A percentile compares a stretch with the other conserved stretches of the same genome.
phyloP scores from a whole-genome alignment of 2,329 filamentous ascomycete genomes.

The Remersonia thermophila region DNA sequence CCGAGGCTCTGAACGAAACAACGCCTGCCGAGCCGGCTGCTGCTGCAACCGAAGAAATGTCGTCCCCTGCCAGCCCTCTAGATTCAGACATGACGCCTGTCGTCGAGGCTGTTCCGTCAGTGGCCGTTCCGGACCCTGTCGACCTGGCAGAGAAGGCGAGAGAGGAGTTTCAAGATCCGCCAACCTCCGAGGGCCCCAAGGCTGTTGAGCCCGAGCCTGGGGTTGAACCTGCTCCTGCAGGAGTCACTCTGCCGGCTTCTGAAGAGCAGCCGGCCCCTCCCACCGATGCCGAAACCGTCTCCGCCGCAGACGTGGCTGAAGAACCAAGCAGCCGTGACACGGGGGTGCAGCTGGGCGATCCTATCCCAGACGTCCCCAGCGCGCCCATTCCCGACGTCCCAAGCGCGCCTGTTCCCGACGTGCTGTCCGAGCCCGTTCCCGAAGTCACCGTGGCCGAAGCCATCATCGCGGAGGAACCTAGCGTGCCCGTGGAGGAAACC shows the following conservation, averaged over 20 bases:
- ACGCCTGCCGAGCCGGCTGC: background rate
- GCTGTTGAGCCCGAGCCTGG: background rate
- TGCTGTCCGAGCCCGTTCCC: slow-evolving; percentile 3
- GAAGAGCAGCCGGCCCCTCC: background rate
- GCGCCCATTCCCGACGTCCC: background rate
- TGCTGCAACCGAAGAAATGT: background rate
- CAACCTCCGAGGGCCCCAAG: too few relatives aligned
- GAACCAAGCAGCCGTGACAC: too few relatives aligned
- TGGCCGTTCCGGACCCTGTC: too few relatives aligned
- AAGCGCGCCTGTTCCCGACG: slow-evolving; percentile 15
- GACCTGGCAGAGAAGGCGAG: too few relatives aligned
- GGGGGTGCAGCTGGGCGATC: background rate
- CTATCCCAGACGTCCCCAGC: background rate
- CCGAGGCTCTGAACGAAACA: background rate
- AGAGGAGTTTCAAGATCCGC: too few relatives aligned
- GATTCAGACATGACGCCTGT: too few relatives aligned
- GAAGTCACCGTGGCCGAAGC: background rate
- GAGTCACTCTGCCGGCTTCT: background rate
- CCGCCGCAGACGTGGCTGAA: too few relatives aligned
- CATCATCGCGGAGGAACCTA: too few relatives aligned
- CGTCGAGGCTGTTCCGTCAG: too few relatives aligned
- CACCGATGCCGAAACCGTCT: too few relatives aligned
- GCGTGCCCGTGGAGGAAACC: too few relatives aligned
- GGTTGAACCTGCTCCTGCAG: background rate
- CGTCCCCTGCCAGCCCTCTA: background rate